Conservation (phyloP, 345 rosid species). For the Populus nigra region DNA sequence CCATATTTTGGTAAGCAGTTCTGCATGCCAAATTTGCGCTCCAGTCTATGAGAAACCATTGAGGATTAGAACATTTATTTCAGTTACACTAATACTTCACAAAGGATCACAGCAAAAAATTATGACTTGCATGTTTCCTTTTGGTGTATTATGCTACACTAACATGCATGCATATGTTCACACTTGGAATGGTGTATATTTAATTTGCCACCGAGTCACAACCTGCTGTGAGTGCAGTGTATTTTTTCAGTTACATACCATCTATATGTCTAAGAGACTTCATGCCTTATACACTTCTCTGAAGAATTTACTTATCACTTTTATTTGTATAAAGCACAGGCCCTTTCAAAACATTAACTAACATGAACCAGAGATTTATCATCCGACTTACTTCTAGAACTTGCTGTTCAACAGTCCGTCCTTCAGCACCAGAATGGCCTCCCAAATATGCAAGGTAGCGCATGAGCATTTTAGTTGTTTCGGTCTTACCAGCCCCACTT, state of each 20-base stretch:
- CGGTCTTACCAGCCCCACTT: constrained; percentile 97
- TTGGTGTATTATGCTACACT: no score
- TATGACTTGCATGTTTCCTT: no score
- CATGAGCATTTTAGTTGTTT: constrained; percentile 94
- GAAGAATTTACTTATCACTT: not conserved
- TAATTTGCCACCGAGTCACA: no score
- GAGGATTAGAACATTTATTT: no score
- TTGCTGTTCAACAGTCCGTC: constrained; percentile 72
- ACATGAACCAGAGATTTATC: not conserved
- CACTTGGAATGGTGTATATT: no score
- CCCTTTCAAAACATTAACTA: not conserved
- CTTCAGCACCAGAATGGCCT: constrained; percentile 62
- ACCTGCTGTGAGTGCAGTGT: no score
- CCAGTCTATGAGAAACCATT: no score
- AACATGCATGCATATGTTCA: no score
- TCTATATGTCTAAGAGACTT: not conserved
- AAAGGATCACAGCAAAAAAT: no score
- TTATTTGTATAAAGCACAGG: not conserved
- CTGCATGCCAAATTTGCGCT: no score
- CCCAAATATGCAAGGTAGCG: constrained; percentile 83
- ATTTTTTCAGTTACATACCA: not conserved
- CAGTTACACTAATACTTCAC: no score
- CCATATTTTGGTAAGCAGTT: no score
- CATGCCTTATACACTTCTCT: not conserved
- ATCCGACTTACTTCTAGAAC: constrained; percentile 69